phyloP scores from a whole-genome alignment of 805 yeast genomes.

The Ogataea pilisensis region DNA sequence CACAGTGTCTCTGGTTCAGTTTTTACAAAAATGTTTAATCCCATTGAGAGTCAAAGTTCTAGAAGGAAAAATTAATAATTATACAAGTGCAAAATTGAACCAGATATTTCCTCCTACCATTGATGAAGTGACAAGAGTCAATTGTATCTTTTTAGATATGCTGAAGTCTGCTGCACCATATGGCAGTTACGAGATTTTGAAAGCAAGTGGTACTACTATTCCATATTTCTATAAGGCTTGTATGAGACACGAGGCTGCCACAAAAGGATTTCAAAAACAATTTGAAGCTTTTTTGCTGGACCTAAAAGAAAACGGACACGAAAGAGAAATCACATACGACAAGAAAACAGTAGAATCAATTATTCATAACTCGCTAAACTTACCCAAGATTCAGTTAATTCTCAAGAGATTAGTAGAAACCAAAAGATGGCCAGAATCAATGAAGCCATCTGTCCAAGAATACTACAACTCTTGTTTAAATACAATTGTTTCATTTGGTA shows the following conservation, averaged over 20 bases:
- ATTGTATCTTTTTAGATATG: constrained; percentile 78
- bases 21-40: constrained; percentile 73
- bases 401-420: constrained; percentile 55
- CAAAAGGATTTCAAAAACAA: constrained; percentile 54
- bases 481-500: constrained; percentile 81
- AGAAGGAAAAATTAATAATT: constrained; percentile 45
- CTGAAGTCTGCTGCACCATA: constrained; percentile 59
- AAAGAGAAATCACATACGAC: constrained; percentile 34
- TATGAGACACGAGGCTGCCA: constrained; percentile 91
- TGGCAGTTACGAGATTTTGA: constrained; percentile 74
- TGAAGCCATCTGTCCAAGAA: constrained; percentile 28
- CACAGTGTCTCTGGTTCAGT: constrained; percentile 66
- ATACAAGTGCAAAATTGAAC: constrained; percentile 66
- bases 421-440: constrained; percentile 39
- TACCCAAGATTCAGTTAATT: constrained; percentile 66
- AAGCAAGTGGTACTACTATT: constrained; percentile 75
- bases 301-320: constrained; percentile 28
- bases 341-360: constrained; percentile 55
- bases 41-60: constrained; percentile 72
- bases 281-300: constrained; percentile 39
- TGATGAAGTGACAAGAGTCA: constrained; percentile 87
- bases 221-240: constrained; percentile 93
- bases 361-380: constrained; percentile 65
- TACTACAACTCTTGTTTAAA: constrained; percentile 52
- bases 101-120: constrained; percentile 90